Evolutionary conservation across 2,329 filamentous ascomycete genomes (phyloP), one percentile per base, ranked within the genome.

Genomic region (Botrytis cinerea): DNA sequence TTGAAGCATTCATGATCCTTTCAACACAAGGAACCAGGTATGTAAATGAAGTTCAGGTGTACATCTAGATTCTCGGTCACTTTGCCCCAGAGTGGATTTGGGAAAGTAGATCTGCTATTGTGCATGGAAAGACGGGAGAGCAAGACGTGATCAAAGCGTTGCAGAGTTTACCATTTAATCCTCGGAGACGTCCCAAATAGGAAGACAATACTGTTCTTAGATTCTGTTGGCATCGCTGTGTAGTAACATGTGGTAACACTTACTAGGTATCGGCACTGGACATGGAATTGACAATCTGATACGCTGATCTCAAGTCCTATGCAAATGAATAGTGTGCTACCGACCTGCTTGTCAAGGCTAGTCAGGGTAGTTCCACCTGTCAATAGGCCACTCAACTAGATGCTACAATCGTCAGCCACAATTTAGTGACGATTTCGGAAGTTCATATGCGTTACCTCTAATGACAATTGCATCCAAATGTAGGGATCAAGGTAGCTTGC

Each of bases 41-140:
- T 69, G 48, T 59, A 69, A 69, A 57, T 57, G 66, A 69, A 28
- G 18, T 43, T 25, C 25, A 57, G 48, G n/a, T 32, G 57, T 32
- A 57, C 54, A 32, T 69, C 66, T 69, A 45, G 66, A 69, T 25
- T 18, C 35, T 54, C n/a, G 66, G 66, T n/a, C 48, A 69, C 35
- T 57, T 45, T 57, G 48, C 38, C 35, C 38, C 25, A 68, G 66
- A 69, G 66, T 57, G 48, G 66, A 57, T 20, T 32, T 57, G 18
- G 22, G 18, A 59, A 10, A 69, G 66, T 18, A 69, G 66, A 69
- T 59, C 66, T 69, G 38, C 25, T 45, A 57, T 54, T 68, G 18
- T 57, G 38, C n/a, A 69, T 45, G 32, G 66, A 57, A 54, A 54
- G n/a, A 68, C 48, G 66, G 66, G 35, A 68, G 48, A 68, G 66